A percentile compares a stretch with the other conserved stretches of the same genome.
phyloP scores from a whole-genome alignment of 768 basidiomycete species.

The Psilocybe sp. region DNA sequence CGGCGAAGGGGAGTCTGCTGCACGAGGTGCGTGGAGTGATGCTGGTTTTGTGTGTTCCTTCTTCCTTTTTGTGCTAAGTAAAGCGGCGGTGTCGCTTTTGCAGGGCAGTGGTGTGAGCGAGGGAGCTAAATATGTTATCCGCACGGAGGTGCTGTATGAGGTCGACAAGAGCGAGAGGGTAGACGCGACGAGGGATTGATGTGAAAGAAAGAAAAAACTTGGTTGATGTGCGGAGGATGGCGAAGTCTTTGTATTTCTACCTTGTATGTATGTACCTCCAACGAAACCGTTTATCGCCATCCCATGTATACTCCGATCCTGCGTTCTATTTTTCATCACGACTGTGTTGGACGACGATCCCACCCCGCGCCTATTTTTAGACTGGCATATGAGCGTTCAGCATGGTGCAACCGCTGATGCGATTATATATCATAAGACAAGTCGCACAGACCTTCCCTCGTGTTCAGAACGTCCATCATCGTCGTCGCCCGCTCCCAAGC shows the following conservation, averaged over 20 bases:
- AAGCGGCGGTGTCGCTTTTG: neutral
- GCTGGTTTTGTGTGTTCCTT: neutral
- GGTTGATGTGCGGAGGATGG: too few relatives aligned
- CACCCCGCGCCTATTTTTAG: too few relatives aligned
- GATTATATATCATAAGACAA: too few relatives aligned
- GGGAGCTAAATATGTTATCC: slow-evolving; percentile 37
- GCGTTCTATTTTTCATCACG: too few relatives aligned
- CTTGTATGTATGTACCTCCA: neutral
- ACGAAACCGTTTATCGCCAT: too few relatives aligned
- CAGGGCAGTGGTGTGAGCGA: slow-evolving; percentile 31
- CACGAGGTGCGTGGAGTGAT: slow-evolving; percentile 23
- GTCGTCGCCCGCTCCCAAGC: neutral
- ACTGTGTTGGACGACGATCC: too few relatives aligned
- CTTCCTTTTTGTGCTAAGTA: neutral
- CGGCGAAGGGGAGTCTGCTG: slow-evolving; percentile 31
- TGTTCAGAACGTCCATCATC: neutral
- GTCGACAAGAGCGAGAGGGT: slow-evolving; percentile 33
- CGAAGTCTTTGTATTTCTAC: neutral
- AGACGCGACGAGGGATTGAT: slow-evolving; percentile 16
- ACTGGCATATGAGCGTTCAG: too few relatives aligned
- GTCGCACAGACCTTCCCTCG: neutral
- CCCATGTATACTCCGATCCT: too few relatives aligned
- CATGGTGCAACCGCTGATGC: too few relatives aligned
- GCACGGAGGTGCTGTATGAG: slow-evolving; percentile 37
- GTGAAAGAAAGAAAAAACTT: neutral